Percentiles rank a stretch among this genome's conserved stretches.
Evolutionary conservation across 352 stramenopile species (phyloP).

Genomic region (Phytophthora tubulina): DNA sequence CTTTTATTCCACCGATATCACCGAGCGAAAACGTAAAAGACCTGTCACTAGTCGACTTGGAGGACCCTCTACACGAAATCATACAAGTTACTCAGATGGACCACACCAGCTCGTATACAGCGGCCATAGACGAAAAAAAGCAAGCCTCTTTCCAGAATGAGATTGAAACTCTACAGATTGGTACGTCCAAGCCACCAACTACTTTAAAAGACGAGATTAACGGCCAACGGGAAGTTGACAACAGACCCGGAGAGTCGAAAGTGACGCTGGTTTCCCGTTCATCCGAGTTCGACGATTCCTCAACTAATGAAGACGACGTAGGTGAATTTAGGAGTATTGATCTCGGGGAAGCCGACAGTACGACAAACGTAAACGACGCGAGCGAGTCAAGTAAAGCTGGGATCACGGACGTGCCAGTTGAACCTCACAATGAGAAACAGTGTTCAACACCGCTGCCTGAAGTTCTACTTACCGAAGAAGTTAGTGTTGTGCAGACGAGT

Average conservation of each 20-base stretch:
- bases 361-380: neutral
- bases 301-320: neutral
- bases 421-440: neutral
- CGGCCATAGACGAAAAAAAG: neutral
- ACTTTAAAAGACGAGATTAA: neutral
- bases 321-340: slow-evolving; percentile 20
- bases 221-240: neutral
- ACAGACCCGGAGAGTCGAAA: neutral
- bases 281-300: neutral
- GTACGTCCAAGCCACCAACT: neutral
- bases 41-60: neutral
- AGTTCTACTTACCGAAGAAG: neutral
- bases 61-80: neutral
- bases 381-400: neutral
- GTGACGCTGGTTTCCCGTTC: neutral
- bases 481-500: neutral
- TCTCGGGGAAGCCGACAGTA: neutral
- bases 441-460: neutral
- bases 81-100: neutral
- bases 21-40: neutral
- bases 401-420: neutral
- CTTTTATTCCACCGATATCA: neutral
- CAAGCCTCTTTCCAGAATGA: neutral
- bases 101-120: neutral
- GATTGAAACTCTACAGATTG: neutral